phyloP scores from a whole-genome alignment of 345 rosid species.

The Hevea brasiliensis region DNA sequence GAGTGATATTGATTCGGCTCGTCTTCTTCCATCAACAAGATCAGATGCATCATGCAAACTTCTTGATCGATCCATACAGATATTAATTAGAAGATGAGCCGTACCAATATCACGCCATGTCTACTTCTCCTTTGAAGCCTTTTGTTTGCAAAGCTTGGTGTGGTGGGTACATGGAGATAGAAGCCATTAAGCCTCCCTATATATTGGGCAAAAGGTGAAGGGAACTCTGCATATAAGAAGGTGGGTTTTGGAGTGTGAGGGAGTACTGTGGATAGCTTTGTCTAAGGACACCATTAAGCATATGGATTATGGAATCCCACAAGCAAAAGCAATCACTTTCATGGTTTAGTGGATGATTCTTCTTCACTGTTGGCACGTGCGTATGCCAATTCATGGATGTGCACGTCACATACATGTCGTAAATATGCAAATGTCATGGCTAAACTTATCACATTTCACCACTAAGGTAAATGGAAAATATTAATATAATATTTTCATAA shows the following conservation, averaged over 20 bases:
- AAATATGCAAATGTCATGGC: neutral
- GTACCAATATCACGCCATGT: conserved; percentile 44
- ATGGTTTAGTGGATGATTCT: neutral
- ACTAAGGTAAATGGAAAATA: too few species aligned
- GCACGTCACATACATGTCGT: neutral
- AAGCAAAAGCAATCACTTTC: neutral
- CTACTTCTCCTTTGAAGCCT: conserved; percentile 20
- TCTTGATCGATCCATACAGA: too few species aligned
- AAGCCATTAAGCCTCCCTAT: neutral
- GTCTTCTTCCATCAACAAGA: neutral
- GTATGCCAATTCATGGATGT: too few species aligned
- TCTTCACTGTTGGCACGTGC: neutral
- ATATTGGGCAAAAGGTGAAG: neutral
- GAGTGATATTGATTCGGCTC: conserved; percentile 58
- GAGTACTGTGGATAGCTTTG: too few species aligned
- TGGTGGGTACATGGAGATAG: too few species aligned
- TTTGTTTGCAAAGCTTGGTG: too few species aligned
- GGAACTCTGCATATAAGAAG: too few species aligned
- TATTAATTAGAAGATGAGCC: conserved; percentile 40
- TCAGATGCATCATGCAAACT: too few species aligned
- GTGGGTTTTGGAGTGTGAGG: too few species aligned
- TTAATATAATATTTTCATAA: too few species aligned
- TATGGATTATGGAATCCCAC: neutral
- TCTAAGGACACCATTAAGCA: too few species aligned
- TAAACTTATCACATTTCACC: neutral